These are phyloP conservation scores for Pyrenochaeta sp. DNA, from an alignment of 2,329 filamentous ascomycete genomes.

Conservation along the genomic window DNA sequence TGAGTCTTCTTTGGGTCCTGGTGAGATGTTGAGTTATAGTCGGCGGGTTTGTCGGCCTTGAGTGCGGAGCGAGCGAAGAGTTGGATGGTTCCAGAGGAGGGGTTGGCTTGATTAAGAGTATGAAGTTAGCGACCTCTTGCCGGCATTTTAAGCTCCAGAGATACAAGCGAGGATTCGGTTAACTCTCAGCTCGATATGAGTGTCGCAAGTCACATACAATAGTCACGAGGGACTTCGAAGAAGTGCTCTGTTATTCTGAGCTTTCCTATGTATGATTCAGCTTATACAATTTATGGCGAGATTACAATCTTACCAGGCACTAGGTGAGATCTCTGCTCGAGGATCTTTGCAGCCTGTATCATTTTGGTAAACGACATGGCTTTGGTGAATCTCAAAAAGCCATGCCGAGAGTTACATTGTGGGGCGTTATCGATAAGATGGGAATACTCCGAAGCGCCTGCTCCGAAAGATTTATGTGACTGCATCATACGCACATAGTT, in stretches of 20 bases:
- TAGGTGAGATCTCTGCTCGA: constrained; percentile 56
- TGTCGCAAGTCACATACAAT: constrained; percentile 51
- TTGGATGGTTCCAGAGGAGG: constrained; percentile 67
- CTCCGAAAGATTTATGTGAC: constrained; percentile 11
- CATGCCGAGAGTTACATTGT: background rate
- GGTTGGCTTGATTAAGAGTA: constrained; percentile 52
- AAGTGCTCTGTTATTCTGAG: constrained; percentile 81
- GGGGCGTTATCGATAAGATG: background rate
- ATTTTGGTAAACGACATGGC: constrained; percentile 28
- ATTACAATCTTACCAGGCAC: constrained; percentile 54
- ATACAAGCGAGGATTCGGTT: no score
- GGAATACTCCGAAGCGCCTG: constrained; percentile 18
- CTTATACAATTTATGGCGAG: background rate
- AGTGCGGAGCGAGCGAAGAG: constrained; percentile 81
- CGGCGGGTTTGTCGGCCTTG: constrained; percentile 70
- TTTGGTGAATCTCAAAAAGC: background rate
- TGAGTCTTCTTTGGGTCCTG: constrained; percentile 56
- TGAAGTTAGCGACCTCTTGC: background rate
- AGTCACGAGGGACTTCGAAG: constrained; percentile 87
- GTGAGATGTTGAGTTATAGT: constrained; percentile 59
- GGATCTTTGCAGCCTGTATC: constrained; percentile 57
- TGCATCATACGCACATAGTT: background rate
- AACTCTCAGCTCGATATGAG: background rate
- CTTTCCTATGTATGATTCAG: constrained; percentile 65
- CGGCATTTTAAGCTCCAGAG: background rate